Base-by-base conservation (phyloP, 2,329 filamentous ascomycete genomes). In the Diplodia intermedia region DNA sequence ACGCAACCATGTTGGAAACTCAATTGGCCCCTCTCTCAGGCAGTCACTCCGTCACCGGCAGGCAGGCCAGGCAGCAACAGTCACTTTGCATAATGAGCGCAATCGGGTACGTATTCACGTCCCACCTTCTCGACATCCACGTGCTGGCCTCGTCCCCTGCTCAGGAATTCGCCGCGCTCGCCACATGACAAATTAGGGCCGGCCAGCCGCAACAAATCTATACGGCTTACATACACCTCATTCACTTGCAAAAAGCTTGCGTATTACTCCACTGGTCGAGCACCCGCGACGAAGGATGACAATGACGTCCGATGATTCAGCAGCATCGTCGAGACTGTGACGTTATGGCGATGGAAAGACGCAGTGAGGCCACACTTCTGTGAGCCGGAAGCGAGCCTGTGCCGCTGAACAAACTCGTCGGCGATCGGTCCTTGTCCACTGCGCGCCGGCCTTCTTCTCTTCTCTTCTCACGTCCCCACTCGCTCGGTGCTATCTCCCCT, bases 121-220 rank as follows among this genome's bases (percentile, higher is more conserved):
- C 18, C 54, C 33, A 36, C 26, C 4, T n/a, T 31, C 29, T 33
- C 54, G n/a, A 40, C 12, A n/a, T 40, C 55, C 33, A 60, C 23
- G 14, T 8, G 15, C 9, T n/a, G 11, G 33, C 7, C n/a, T 36
- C 55, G 7, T 1, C 12, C 56, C 31, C 40, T 14, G 57, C 36
- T 49, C 57, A 62, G 15, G 18, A 31, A 50, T 62, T 9, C 38
- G 23, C 14, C 14, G 23, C 57, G 3, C 43, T 47, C 40, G 36
- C 26, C 40, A 20, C 40, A 49, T 62, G 47, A 60, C 56, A 60
- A 47, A 60, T 47, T n/a, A 47, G 18, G 43, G 56, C 56, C 4
- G 23, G 40, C 18, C 57, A 23, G 40, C 57, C 15, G 23, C 26
- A 26, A 12, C 23, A 14, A 18, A 18, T 31, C 26, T 7, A 29